Conservation (phyloP, 805 yeast species). For the Teunomyces tritomae region DNA sequence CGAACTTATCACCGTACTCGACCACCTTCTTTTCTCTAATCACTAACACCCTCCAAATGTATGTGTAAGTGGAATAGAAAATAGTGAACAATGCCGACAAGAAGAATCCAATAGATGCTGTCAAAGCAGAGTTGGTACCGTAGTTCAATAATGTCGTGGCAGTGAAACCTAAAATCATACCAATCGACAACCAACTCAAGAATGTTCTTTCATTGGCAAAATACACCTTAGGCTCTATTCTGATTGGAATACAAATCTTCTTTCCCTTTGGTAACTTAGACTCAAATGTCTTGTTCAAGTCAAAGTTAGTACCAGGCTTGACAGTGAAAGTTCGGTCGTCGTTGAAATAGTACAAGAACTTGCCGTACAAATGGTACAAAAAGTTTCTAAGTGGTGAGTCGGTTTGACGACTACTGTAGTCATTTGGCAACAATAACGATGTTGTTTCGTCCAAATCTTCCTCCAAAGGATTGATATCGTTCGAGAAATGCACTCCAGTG, state of each 20-base stretch:
- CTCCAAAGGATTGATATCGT: constrained; percentile 45
- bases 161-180: constrained; percentile 82
- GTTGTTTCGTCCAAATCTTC: constrained; percentile 49
- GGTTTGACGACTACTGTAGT: constrained; percentile 24
- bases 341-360: constrained; percentile 39
- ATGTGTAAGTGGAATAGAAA: constrained; percentile 66
- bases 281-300: constrained; percentile 42
- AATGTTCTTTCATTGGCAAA: constrained; percentile 97
- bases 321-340: constrained; percentile 46
- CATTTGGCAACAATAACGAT: constrained; percentile 41
- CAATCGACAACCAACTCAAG: constrained; percentile 89
- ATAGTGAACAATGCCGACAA: constrained; percentile 74
- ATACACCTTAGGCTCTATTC: constrained; percentile 98
- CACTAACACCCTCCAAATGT: constrained; percentile 77
- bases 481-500: constrained; percentile 42
- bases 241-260: constrained; percentile 84
- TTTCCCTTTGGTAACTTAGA: constrained; percentile 85
- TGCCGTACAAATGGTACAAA: constrained; percentile 30
- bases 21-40: constrained; percentile 82
- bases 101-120: constrained; percentile 86
- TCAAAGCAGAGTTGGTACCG: constrained; percentile 71
- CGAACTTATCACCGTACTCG: constrained; percentile 81
- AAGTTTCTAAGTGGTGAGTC: constrained; percentile 34
- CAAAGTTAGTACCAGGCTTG: constrained; percentile 44
- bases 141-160: constrained; percentile 83